Evolutionary conservation across 371 early-diverging fungal genomes (phyloP).

Genomic region (Mortierella sp.): DNA sequence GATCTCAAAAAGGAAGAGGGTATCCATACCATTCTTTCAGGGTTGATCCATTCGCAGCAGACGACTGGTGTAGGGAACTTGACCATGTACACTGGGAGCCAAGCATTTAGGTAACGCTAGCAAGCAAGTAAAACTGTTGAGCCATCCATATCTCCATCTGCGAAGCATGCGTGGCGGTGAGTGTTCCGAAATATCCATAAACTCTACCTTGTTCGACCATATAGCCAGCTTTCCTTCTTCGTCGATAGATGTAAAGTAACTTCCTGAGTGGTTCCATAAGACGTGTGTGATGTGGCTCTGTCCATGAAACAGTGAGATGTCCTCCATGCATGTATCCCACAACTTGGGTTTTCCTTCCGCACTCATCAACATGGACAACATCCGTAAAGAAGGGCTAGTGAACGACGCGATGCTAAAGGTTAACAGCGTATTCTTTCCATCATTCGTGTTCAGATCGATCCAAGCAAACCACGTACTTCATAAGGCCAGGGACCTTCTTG

Average conservation of each 20-base stretch:
- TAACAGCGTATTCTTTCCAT: too few species aligned
- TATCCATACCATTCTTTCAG: constrained; percentile 46
- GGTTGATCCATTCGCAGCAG: constrained; percentile 53
- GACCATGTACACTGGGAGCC: constrained; percentile 47
- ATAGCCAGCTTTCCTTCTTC: constrained; percentile 50
- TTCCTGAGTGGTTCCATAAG: constrained; percentile 47
- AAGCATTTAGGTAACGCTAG: constrained; percentile 46
- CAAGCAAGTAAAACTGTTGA: neutral
- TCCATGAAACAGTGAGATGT: constrained; percentile 44
- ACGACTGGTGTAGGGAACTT: constrained; percentile 38
- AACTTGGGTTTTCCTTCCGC: constrained; percentile 33
- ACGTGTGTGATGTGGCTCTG: constrained; percentile 45
- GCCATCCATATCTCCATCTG: too few species aligned
- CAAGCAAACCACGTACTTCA: constrained; percentile 56
- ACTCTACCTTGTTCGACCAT: constrained; percentile 52
- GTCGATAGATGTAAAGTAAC: constrained; percentile 41
- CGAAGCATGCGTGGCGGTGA: too few species aligned
- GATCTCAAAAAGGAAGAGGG: neutral
- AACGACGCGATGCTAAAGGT: too few species aligned
- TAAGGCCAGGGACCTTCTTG: constrained; percentile 39
- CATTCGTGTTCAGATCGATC: too few species aligned
- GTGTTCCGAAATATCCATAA: too few species aligned
- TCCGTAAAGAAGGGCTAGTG: constrained; percentile 42
- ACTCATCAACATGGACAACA: constrained; percentile 34
- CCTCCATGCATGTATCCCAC: constrained; percentile 52